Conservation (phyloP, 371 early-diverging fungal genomes). For the Phascolomyces articulosus region DNA sequence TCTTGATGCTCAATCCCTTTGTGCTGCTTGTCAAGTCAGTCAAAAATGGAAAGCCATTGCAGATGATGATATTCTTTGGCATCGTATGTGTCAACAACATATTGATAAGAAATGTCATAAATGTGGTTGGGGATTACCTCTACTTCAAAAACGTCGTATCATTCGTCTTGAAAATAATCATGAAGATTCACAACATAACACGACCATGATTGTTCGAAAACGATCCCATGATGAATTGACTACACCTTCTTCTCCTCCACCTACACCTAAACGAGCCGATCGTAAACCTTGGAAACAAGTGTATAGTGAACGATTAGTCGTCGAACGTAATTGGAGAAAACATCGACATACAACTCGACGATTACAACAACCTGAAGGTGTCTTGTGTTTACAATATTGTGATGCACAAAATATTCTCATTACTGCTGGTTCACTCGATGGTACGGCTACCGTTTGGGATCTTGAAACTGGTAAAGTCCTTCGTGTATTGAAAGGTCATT, state of each 20-base stretch:
- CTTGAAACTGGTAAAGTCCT: slow-evolving; percentile 75
- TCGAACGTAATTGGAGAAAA: slow-evolving; percentile 86
- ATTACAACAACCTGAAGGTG: slow-evolving; percentile 66
- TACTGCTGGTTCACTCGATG: slow-evolving; percentile 79
- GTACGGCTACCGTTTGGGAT: slow-evolving; percentile 84
- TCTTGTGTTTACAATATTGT: slow-evolving; percentile 83
- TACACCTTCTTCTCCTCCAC: neutral
- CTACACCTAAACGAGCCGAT: neutral
- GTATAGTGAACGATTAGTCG: slow-evolving; percentile 78
- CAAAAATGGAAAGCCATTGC: slow-evolving; percentile 79
- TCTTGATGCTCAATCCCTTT: slow-evolving; percentile 90
- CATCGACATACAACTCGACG: slow-evolving; percentile 53
- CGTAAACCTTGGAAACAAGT: slow-evolving; percentile 79
- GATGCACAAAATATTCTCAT: slow-evolving; percentile 73
- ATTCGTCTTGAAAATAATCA: slow-evolving; percentile 8
- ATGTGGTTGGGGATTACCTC: slow-evolving; percentile 95
- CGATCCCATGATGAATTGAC: neutral
- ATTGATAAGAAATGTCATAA: slow-evolving; percentile 93
- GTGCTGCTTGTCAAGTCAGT: slow-evolving; percentile 87
- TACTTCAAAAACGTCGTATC: slow-evolving; percentile 55
- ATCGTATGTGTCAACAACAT: slow-evolving; percentile 95
- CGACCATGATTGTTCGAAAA: slow-evolving; percentile 11
- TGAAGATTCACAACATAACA: too few relatives aligned
- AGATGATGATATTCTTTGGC: slow-evolving; percentile 92
- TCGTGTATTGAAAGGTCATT: slow-evolving; percentile 83